phyloP scores from a whole-genome alignment of 805 yeast species.

The Saturnispora bothae region DNA sequence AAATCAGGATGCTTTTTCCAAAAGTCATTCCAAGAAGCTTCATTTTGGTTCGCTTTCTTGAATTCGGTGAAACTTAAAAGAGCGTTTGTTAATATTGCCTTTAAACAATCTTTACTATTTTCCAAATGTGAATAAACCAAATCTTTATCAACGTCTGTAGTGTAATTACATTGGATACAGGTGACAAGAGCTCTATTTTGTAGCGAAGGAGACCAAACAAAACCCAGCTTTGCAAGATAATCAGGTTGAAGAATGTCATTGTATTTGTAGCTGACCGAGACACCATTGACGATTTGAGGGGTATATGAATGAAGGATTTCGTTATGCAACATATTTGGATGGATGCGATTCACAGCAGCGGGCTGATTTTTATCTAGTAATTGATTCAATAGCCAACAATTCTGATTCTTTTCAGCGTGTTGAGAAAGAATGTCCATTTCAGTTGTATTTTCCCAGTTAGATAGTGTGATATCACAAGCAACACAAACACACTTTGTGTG shows the following conservation, averaged over 20 bases:
- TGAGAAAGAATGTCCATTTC: slow-evolving; percentile 42
- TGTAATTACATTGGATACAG: too few relatives aligned
- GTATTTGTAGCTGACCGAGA: background rate
- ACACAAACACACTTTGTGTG: slow-evolving; percentile 53
- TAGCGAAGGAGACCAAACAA: background rate
- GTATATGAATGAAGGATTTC: background rate
- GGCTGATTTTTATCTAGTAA: background rate
- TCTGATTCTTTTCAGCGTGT: slow-evolving; percentile 36
- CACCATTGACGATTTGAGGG: background rate
- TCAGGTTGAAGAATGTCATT: too few relatives aligned
- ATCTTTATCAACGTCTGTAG: too few relatives aligned
- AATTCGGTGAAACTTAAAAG: too few relatives aligned
- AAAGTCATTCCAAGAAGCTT: background rate
- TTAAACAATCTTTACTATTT: too few relatives aligned
- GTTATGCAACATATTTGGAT: too few relatives aligned
- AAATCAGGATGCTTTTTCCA: background rate
- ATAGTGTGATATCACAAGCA: slow-evolving; percentile 51
- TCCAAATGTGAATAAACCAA: too few relatives aligned
- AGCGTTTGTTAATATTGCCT: too few relatives aligned
- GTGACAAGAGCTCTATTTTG: too few relatives aligned
- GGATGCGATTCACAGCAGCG: too few relatives aligned
- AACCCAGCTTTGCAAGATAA: background rate
- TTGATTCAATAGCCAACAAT: slow-evolving; percentile 23
- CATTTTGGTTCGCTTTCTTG: too few relatives aligned
- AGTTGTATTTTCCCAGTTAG: slow-evolving; percentile 66